phyloP scores from a whole-genome alignment of 73 alveolate species.

The Paraurostyla sp. region DNA sequence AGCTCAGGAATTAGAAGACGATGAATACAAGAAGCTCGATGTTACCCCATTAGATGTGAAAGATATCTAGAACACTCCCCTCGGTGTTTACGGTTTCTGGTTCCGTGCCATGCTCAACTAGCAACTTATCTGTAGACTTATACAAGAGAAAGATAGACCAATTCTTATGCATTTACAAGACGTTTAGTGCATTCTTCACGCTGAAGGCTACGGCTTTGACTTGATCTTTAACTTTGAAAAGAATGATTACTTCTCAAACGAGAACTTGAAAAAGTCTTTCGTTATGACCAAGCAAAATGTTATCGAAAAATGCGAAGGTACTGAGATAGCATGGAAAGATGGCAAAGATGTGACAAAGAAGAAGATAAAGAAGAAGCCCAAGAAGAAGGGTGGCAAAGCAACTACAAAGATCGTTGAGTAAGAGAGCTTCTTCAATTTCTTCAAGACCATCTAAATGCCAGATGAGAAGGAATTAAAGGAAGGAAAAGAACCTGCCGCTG shows the following conservation, averaged over 20 bases:
- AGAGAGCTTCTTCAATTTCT: constrained; percentile 93
- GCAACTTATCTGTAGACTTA: constrained; percentile 10
- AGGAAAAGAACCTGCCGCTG: constrained; percentile 71
- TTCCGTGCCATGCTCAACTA: constrained; percentile 72
- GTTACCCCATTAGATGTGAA: constrained; percentile 62
- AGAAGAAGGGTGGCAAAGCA: constrained; percentile 79
- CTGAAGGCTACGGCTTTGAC: constrained; percentile 84
- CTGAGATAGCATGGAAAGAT: constrained; percentile 95
- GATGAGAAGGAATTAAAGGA: constrained; percentile 77
- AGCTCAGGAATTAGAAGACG: constrained; percentile 59
- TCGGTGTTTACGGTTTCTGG: constrained; percentile 90
- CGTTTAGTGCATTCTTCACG: constrained; percentile 77
- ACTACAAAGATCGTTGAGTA: constrained; percentile 83
- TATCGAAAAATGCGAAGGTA: constrained; percentile 90
- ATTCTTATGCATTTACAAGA: constrained; percentile 79
- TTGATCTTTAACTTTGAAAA: constrained; percentile 87
- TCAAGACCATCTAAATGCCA: constrained; percentile 87
- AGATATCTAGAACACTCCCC: constrained; percentile 65
- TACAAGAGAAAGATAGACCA: constrained; percentile 83
- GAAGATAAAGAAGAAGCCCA: constrained; percentile 94
- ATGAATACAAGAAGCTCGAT: constrained; percentile 55
- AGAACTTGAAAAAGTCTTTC: constrained; percentile 84
- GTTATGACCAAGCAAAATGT: constrained; percentile 83
- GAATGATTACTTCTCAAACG: constrained; percentile 93
- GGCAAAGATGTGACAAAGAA: constrained; percentile 92